A percentile compares a stretch with the other conserved stretches of the same genome.
phyloP scores from a whole-genome alignment of 345 rosid species.

The Hibiscus trionum region DNA sequence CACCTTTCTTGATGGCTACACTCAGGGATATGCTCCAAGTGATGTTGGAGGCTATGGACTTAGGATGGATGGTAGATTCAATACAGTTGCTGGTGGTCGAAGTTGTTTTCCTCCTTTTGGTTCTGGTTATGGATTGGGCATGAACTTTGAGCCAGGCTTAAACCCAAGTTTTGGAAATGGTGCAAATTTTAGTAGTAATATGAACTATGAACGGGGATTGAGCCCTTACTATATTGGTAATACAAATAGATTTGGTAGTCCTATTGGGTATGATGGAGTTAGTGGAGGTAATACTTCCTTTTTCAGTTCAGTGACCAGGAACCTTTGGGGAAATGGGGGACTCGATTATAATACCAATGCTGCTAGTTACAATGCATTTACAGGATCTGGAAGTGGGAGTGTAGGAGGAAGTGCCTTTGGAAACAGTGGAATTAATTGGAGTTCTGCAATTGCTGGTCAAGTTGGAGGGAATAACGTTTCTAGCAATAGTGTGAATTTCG shows the following conservation, averaged over 20 bases:
- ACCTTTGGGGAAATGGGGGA: slow-evolving; percentile 35
- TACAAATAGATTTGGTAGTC: slow-evolving; percentile 41
- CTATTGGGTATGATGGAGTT: slow-evolving; percentile 53
- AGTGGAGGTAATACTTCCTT: slow-evolving; percentile 61
- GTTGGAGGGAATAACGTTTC: slow-evolving; percentile 42
- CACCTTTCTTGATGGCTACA: neutral
- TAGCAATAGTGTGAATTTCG: slow-evolving; percentile 36
- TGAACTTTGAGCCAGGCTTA: slow-evolving; percentile 55
- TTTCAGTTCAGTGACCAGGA: slow-evolving; percentile 58
- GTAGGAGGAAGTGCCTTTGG: slow-evolving; percentile 46
- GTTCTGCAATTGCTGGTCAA: slow-evolving; percentile 39
- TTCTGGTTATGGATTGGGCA: slow-evolving; percentile 51
- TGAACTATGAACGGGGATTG: slow-evolving; percentile 57
- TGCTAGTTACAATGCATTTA: slow-evolving; percentile 33
- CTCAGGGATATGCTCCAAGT: slow-evolving; percentile 42
- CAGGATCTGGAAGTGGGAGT: slow-evolving; percentile 43
- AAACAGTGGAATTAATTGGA: slow-evolving; percentile 40
- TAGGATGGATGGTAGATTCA: slow-evolving; percentile 41
- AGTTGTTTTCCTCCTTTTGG: neutral
- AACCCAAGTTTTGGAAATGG: slow-evolving; percentile 22
- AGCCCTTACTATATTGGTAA: slow-evolving; percentile 56
- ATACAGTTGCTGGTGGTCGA: neutral
- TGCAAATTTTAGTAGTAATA: slow-evolving; percentile 38
- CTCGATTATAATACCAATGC: slow-evolving; percentile 29
- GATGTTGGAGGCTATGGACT: slow-evolving; percentile 58